Percentiles rank a stretch among this genome's conserved stretches.
Conservation (phyloP, 257 asterid species). For the Forsythia viridissima region DNA sequence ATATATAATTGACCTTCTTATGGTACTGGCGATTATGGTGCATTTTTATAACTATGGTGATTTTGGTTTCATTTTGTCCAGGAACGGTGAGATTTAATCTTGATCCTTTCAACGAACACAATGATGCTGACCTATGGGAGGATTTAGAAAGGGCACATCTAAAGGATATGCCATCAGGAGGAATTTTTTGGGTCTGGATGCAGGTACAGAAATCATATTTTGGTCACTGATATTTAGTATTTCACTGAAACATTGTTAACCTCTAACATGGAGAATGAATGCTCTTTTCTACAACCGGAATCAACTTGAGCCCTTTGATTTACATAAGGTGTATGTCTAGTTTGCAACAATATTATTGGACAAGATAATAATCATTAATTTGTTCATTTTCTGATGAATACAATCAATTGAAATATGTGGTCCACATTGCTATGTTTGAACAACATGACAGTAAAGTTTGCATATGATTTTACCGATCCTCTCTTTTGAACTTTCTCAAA, state of each 20-base stretch:
- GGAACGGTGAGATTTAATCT: conserved; percentile 95
- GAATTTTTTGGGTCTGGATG: conserved; percentile 75
- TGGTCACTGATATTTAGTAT: conserved; percentile 13
- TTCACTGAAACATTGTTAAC: neutral
- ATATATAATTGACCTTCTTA: neutral
- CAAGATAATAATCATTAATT: neutral
- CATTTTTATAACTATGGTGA: neutral
- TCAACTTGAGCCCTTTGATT: neutral
- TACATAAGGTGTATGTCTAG: neutral
- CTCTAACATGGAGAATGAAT: neutral
- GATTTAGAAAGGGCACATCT: conserved; percentile 96
- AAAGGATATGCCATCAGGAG: conserved; percentile 88
- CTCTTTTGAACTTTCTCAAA: neutral
- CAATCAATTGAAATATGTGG: neutral
- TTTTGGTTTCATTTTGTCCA: conserved; percentile 25
- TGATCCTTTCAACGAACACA: conserved; percentile 94
- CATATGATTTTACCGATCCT: neutral
- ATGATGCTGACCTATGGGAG: conserved; percentile 98
- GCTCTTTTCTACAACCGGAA: neutral
- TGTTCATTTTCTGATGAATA: neutral
- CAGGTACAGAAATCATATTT: conserved; percentile 54
- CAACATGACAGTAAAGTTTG: neutral
- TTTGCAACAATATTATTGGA: neutral
- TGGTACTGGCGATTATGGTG: neutral
- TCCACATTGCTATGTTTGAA: neutral